Evolutionary conservation across 73 alveolate species (phyloP).

Genomic region (Uronychia binucleata): DNA sequence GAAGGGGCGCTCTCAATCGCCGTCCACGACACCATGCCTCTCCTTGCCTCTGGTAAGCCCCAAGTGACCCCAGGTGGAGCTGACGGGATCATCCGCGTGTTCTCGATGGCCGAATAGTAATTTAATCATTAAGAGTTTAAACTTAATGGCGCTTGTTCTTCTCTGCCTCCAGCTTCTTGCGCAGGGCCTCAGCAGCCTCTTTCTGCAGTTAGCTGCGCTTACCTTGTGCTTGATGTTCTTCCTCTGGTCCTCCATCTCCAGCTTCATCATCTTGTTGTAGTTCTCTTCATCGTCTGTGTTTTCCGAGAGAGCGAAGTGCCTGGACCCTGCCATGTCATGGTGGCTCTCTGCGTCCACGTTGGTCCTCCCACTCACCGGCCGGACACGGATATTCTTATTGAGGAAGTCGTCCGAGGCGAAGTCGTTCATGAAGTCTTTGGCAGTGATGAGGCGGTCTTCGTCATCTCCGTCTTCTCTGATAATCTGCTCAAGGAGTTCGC

Average conservation of each 20-base stretch:
- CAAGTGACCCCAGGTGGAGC: not conserved
- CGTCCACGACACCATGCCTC: not conserved
- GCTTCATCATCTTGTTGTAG: slow-evolving; percentile 50
- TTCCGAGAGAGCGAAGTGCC: too few relatives aligned
- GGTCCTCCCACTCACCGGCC: slow-evolving; percentile 68
- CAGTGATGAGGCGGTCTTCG: slow-evolving; percentile 48
- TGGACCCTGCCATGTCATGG: slow-evolving; percentile 21
- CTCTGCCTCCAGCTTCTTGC: too few relatives aligned
- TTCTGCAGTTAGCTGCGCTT: too few relatives aligned
- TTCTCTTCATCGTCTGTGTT: slow-evolving; percentile 55
- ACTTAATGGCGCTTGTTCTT: not conserved
- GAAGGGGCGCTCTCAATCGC: slow-evolving; percentile 62
- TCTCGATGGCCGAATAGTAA: not conserved
- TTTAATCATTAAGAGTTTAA: not conserved
- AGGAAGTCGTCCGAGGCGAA: slow-evolving; percentile 68
- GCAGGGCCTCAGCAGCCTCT: too few relatives aligned
- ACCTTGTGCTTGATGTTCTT: slow-evolving; percentile 45
- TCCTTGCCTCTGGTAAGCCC: not conserved
- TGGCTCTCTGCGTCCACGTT: slow-evolving; percentile 22
- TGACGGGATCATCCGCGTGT: not conserved
- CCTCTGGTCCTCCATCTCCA: slow-evolving; percentile 65
- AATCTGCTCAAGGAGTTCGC: slow-evolving; percentile 41
- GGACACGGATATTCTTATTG: slow-evolving; percentile 61
- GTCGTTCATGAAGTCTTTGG: slow-evolving; percentile 70
- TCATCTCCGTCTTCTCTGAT: slow-evolving; percentile 56